Base-by-base conservation (phyloP, 306 rosid species). In the Citrullus colocynthis region DNA sequence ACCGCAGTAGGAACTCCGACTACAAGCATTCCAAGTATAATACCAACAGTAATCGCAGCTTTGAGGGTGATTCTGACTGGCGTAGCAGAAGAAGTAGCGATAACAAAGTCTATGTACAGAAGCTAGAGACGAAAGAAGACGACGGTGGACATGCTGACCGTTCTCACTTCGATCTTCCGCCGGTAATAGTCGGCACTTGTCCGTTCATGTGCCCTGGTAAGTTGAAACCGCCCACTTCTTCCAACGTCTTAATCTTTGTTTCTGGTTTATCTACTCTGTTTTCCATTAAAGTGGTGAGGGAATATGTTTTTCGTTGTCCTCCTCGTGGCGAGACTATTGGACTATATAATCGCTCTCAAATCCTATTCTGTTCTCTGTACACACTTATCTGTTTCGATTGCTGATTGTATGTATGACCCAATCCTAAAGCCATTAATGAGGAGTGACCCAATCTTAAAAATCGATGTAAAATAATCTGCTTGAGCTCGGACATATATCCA, bases 181-280 rank as follows among this genome's bases (percentile, higher is more conserved):
- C 82, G 67, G 55, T 37, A 6, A 32, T 89, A 28, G 79, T 84
- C 61, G 97, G 95, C 39, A 85, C 91, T 66, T 94, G 98, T 83
- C 83, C 93, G 76, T 83, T 83, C 61, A 90, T 92, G 98, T 94
- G 98, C 85, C 93, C 97, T 81, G 98, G 98, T 93, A 77, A 12
- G 37, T 28, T 51, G 61, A 30, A 28, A 51, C 54, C 15, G 9
- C 20, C 7, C 34, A 51, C 16, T 52, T 71, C 79, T 67, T 64
- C 28, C 61, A 77, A n/a, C 30, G 48, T 37, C 37, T 11, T 1
- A 3, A 51, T 28, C 7, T n/a, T 9, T 6, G 13, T 55, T 65
- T 17, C 15, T 2, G 41, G 57, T 16, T 81, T 1, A 74, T 11
- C 1, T 28, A 17, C 42, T 48, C 6, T n/a, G 20, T 49, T 32